A percentile compares a stretch with the other conserved stretches of the same genome.
Evolutionary conservation across 2,329 filamentous ascomycete genomes (phyloP).

Genomic region (Alternaria angustiovoidea): DNA sequence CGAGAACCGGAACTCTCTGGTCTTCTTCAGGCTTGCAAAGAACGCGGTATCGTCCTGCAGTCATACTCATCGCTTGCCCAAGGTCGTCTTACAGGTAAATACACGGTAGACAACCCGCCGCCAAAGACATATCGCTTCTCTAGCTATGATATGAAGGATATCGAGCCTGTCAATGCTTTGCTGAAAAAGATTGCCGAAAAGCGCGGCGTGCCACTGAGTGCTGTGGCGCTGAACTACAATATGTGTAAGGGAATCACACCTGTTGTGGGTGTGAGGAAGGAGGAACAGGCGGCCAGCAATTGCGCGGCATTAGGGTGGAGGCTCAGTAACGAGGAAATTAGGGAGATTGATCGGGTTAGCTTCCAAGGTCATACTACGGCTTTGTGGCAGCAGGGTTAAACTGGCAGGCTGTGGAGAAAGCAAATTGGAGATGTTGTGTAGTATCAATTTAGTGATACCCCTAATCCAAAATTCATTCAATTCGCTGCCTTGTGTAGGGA

Average conservation of each 20-base stretch:
- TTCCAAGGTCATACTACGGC: conserved; percentile 38
- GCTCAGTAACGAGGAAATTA: conserved; percentile 53
- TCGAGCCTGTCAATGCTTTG: conserved; percentile 51
- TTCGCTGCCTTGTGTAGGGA: too few species aligned
- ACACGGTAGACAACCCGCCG: conserved; percentile 50
- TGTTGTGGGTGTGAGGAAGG: conserved; percentile 53
- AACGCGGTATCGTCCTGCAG: conserved; percentile 54
- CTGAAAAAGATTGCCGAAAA: conserved; percentile 49
- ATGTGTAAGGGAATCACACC: conserved; percentile 57
- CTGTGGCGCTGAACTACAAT: conserved; percentile 57
- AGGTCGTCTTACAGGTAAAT: conserved; percentile 42
- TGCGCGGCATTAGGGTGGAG: conserved; percentile 54
- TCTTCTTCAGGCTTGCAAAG: conserved; percentile 46
- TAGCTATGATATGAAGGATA: conserved; percentile 55
- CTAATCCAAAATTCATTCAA: neutral
- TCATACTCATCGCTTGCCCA: conserved; percentile 54
- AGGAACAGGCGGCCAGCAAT: conserved; percentile 53
- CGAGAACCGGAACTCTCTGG: conserved; percentile 53
- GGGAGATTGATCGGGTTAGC: conserved; percentile 50
- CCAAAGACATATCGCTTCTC: conserved; percentile 51
- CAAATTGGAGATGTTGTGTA: neutral
- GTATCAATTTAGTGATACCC: neutral
- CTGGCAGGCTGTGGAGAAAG: neutral
- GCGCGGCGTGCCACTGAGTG: conserved; percentile 45
- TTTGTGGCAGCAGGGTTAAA: conserved; percentile 56